Evolutionary conservation across 2,329 filamentous ascomycete species (phyloP), one percentile per base, ranked within the genome.

Genomic region (Monilinia fructigena): DNA sequence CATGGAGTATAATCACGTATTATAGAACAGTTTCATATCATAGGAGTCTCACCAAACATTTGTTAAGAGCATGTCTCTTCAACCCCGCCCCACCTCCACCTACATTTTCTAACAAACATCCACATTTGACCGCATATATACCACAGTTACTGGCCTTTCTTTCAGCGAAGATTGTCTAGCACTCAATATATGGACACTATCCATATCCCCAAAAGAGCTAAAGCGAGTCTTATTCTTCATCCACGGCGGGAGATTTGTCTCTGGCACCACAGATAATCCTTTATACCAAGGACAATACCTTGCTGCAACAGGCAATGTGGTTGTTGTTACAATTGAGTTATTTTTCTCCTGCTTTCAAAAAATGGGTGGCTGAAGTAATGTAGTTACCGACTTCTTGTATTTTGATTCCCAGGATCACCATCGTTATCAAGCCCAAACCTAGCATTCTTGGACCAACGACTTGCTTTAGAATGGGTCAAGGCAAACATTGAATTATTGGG

Each of bases 181-280:
- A 2, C 63, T 80, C 38, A 79, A 80, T 65, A 71, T 80, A 11
- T 79, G 77, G 78, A 72, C 75, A 4, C 68, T 75, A 38, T 70
- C 75, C n/a, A 72, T 76, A 52, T 71, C 70, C 2, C 72, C 74
- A 8, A 74, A 74, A 3, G 61, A 66, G 28, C 75, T 76, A 45
- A 81, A 79, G 52, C 74, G 80, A 4, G 80, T 82, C 28, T 68
- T 81, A 38, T 74, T 82, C 12, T 82, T 79, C 77, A 77, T 82
- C 10, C 76, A 79, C 58, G 80, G 80, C 2, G 80, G 80, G 10
- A 78, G 75, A 0, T 81, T 80, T 63, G 72, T 69, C 2, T 74
- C 73, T 55, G 80, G 80, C 63, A 78, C 75, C 67, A 76, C 79
- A 0, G 73, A 78, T 59, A 76, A 74, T 26, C 75, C 53, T 1